Evolutionary conservation across 2,329 filamentous ascomycete genomes (phyloP).

Genomic region (Fonsecaea erecta): DNA sequence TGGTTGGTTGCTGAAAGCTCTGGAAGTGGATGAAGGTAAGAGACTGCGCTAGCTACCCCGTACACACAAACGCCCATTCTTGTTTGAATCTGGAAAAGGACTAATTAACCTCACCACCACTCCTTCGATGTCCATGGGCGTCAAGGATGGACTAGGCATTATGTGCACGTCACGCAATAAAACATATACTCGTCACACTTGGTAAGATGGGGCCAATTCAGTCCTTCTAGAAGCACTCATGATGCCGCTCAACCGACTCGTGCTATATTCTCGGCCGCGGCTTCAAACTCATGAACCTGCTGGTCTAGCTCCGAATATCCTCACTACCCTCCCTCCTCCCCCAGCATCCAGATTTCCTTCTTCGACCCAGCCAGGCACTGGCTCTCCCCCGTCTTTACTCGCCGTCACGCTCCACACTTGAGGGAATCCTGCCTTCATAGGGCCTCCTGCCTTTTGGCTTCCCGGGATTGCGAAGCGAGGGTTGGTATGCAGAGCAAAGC

Average conservation of each 20-base stretch:
- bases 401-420: constrained; percentile 71
- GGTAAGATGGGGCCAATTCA: neutral
- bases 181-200: neutral
- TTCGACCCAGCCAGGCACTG: constrained; percentile 77
- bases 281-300: constrained; percentile 20
- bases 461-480: constrained; percentile 82
- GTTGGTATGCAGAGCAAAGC: constrained; percentile 79
- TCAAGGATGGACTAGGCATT: neutral
- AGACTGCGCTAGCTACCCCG: too few species aligned
- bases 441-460: constrained; percentile 63
- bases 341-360: constrained; percentile 37
- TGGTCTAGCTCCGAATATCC: constrained; percentile 22
- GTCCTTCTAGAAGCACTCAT: neutral
- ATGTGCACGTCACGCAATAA: neutral
- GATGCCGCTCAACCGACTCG: neutral
- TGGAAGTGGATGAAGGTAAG: too few species aligned
- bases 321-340: constrained; percentile 37
- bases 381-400: constrained; percentile 61
- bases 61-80: too few species aligned
- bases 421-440: constrained; percentile 75
- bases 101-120: too few species aligned
- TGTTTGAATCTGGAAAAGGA: too few species aligned
- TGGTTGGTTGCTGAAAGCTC: too few species aligned
- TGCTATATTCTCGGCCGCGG: neutral
- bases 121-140: neutral